phyloP scores from a whole-genome alignment of 169 alveolate genomes.

The Perkinsus chesapeaki region DNA sequence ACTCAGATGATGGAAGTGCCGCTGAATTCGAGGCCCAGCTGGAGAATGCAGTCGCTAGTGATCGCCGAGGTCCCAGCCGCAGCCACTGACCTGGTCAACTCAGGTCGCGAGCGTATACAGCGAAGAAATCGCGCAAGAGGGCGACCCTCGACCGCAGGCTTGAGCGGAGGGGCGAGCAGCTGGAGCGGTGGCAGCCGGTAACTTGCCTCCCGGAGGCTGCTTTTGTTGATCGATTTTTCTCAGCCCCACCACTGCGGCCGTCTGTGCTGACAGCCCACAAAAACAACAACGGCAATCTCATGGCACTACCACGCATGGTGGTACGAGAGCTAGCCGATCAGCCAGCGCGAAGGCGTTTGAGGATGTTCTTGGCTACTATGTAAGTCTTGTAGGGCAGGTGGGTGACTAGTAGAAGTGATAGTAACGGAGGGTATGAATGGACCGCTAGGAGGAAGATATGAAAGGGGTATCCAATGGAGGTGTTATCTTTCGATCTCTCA shows the following conservation, averaged over 20 bases:
- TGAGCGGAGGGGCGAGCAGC: background rate
- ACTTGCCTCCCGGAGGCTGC: background rate
- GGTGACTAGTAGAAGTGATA: no score
- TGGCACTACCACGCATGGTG: background rate
- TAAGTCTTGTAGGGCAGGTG: background rate
- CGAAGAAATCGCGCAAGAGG: background rate
- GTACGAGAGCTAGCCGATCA: background rate
- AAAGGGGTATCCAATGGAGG: no score
- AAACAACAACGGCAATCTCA: no score
- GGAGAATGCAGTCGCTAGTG: background rate
- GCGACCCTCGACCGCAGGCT: background rate
- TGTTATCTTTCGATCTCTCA: no score
- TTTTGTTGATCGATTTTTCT: background rate
- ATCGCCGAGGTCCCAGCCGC: background rate
- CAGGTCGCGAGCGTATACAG: background rate
- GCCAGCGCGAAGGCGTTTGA: background rate
- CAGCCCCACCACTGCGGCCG: background rate
- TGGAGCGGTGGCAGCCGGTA: background rate
- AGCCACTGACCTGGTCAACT: background rate
- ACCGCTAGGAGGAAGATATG: no score
- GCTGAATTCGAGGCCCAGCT: background rate
- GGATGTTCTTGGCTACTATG: background rate
- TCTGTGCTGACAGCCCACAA: background rate
- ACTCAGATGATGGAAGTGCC: background rate
- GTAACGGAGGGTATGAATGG: no score